Evolutionary conservation across 2,329 filamentous ascomycete genomes (phyloP), one percentile per base, ranked within the genome.

Genomic region (Magnaporthiopsis incrustans): DNA sequence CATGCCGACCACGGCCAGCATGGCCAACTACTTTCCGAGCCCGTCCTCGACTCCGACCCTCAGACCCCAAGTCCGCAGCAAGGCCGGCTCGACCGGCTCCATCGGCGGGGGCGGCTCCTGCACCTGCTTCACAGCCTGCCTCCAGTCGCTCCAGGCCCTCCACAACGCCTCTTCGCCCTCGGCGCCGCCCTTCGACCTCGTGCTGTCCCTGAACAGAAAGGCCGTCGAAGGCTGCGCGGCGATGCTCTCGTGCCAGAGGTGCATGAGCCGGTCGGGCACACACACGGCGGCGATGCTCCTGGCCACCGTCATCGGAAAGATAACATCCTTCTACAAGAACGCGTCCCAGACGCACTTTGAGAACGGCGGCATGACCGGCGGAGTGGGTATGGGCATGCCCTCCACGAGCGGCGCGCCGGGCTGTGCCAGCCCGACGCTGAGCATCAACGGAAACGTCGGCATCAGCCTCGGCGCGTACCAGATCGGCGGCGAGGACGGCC

Each of bases 231-330:
- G 74, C n/a, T 82, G 81, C 65, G 75, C 76, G 1, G 71, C 73
- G 1, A 80, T 83, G 77, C 73, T 83, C 4, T 71, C 73, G 26
- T 83, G 81, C 68, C 63, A 71, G 0, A 72, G 72, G 30, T 83
- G 81, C 69, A 77, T 81, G 72, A 76, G 72, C 64, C 73, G 74
- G 15, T 76, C 76, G 1, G 78, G 76, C 2, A 77, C 74, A 4
- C 77, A 79, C 60, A 81, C 79, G 1, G 74, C 77, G 0, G 76
- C 77, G 6, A 82, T 82, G 80, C 74, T 83, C 0, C 73, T 82
- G n/a, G 79, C 77, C 0, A 82, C 80, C 0, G 73, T 82, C 26
- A 77, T 83, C 25, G 77, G 77, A 61, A 79, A 81, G 68, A 77
- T 81, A 60, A 77, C 79, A 1, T 77, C 75, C 1, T 76, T 80